Percentiles rank a stretch among this genome's conserved stretches.
Conservation (phyloP, 108 stramenopile genomes). For the Pseudonitzschia multiseries region DNA sequence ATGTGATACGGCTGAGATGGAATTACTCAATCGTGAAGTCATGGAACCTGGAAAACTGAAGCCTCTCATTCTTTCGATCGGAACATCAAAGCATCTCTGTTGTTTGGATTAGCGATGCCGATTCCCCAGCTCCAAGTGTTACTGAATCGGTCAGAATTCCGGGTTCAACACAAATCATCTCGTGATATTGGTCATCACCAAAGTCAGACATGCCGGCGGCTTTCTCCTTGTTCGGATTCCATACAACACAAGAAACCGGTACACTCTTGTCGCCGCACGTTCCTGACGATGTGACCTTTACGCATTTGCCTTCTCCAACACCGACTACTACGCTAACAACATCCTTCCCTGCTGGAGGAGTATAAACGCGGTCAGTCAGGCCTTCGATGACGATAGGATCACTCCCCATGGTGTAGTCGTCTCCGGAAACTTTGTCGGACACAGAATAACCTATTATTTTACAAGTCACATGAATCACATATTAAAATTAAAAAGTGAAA, state of each 20-base stretch:
- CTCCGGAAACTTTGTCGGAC: conserved; percentile 57
- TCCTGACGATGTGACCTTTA: conserved; percentile 48
- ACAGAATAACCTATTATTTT: conserved; percentile 33
- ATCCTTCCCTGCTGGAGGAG: conserved; percentile 48
- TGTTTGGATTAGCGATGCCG: conserved; percentile 55
- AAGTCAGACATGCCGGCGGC: conserved; percentile 76
- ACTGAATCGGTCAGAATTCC: conserved; percentile 47
- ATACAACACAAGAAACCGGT: conserved; percentile 65
- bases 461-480: not conserved
- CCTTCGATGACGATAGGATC: conserved; percentile 48
- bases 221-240: conserved; percentile 72
- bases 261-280: conserved; percentile 46
- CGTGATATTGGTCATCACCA: conserved; percentile 66
- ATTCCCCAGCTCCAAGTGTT: conserved; percentile 44
- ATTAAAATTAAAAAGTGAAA: not conserved
- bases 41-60: not conserved
- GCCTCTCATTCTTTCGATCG: not conserved
- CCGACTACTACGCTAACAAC: conserved; percentile 50
- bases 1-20: conserved; percentile 56
- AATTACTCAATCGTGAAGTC: conserved; percentile 32
- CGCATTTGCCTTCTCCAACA: conserved; percentile 39
- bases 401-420: conserved; percentile 35
- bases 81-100: conserved; percentile 37
- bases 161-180: conserved; percentile 88
- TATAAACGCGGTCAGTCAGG: conserved; percentile 65